Evolutionary conservation across 75 land plant species (phyloP), one percentile per base, ranked within the genome.

Genomic region (Selaginella moellendorffii): DNA sequence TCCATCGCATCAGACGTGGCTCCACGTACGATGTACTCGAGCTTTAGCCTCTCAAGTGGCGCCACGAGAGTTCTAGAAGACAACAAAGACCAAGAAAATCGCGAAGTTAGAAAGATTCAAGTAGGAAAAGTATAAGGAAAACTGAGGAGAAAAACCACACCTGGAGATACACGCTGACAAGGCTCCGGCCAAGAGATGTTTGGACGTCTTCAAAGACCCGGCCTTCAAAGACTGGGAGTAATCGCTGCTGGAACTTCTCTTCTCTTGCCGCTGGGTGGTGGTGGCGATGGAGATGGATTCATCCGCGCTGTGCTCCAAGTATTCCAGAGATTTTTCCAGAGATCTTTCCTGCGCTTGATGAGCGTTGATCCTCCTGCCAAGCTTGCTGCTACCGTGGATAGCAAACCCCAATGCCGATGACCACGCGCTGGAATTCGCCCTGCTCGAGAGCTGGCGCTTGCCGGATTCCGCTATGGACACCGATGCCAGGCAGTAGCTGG

Each of bases 31-130:
- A 89, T 81, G 54, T 89, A 89, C 58, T 89, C 86, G 54, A 89
- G 76, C 74, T 89, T 89, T 63, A 89, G 63, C 54, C 96, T 74
- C 83, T 89, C 96, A 28, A 89, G 79, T 24, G 96, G 96, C 36
- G 96, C 90, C 65, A 89, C 83, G 74, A 77, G 68, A 0, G 96
- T 85, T 69, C 96, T 89, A 36, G n/a, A n/a, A n/a, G n/a, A n/a
- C n/a, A n/a, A n/a, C n/a, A n/a, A n/a, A n/a, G n/a, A n/a, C n/a
- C n/a, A n/a, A n/a, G n/a, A n/a, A n/a, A n/a, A n/a, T n/a, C n/a
- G n/a, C n/a, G 5, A 36, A 36, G 46, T 76, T 14, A 54, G 1
- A 26, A 2, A 46, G 66, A 64, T n/a, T n/a, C n/a, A n/a, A n/a
- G 2, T 64, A 24, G 56, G 26, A 36, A 54, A 2, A 20, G 29